Evolutionary conservation across 306 rosid genomes (phyloP).

Genomic region (Abrus precatorius): DNA sequence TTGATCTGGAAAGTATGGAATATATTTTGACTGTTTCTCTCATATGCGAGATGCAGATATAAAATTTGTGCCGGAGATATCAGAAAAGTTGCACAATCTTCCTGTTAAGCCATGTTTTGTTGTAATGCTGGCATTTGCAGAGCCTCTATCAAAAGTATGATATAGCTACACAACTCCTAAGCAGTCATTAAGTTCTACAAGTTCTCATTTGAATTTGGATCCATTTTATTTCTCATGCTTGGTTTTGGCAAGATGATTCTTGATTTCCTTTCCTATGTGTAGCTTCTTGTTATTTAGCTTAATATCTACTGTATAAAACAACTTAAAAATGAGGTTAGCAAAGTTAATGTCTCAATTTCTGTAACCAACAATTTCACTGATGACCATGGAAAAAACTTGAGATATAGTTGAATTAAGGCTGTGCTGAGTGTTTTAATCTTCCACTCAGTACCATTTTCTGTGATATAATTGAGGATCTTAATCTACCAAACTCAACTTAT

Average conservation of each 20-base stretch:
- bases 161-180: constrained; percentile 43
- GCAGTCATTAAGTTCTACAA: constrained; percentile 23
- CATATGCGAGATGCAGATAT: constrained; percentile 61
- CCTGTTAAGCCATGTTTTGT: constrained; percentile 81
- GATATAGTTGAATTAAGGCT: constrained; percentile 32
- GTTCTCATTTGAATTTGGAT: constrained; percentile 38
- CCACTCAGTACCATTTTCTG: constrained; percentile 1
- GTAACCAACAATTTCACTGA: background rate
- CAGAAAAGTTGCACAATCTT: constrained; percentile 69
- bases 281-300: constrained; percentile 3
- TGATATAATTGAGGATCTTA: constrained; percentile 39
- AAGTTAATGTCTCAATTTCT: background rate
- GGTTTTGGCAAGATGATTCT: constrained; percentile 33
- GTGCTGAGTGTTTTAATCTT: constrained; percentile 18
- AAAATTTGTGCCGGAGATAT: constrained; percentile 71
- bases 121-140: constrained; percentile 89
- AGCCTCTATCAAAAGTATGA: constrained; percentile 82
- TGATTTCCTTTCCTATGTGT: constrained; percentile 17
- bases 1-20: constrained; percentile 20
- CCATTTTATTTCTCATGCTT: constrained; percentile 32
- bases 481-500: constrained; percentile 40
- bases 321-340: constrained; percentile 35
- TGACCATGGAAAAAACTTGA: constrained; percentile 7
- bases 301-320: constrained; percentile 14
- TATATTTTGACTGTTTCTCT: constrained; percentile 40